These are phyloP conservation scores for Exophiala alcalophila DNA, from an alignment of 2,329 filamentous ascomycete species.

Conservation along the genomic window DNA sequence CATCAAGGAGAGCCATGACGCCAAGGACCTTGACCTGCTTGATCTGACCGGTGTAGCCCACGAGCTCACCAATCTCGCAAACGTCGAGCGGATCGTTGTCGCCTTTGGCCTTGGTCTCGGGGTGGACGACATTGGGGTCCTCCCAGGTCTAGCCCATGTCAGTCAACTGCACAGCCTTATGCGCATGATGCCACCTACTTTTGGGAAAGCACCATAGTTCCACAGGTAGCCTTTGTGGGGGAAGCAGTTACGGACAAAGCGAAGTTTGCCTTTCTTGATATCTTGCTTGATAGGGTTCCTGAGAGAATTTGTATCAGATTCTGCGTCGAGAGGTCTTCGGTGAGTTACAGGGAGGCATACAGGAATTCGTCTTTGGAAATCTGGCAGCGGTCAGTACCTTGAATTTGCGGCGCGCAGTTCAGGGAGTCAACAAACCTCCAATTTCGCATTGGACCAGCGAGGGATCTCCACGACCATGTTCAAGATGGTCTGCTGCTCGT, in stretches of 20 bases:
- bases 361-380: conserved; percentile 98
- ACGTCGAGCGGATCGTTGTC: conserved; percentile 99
- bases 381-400: conserved; percentile 46
- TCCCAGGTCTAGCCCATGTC: conserved; percentile 77
- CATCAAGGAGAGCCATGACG: conserved; percentile 98
- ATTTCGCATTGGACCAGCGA: conserved; percentile 99
- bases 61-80: conserved; percentile 98
- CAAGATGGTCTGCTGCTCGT: conserved; percentile 88
- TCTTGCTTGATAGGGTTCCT: conserved; percentile 98
- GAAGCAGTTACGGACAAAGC: conserved; percentile 99
- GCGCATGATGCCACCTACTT: conserved; percentile 57
- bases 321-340: background rate
- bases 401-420: conserved; percentile 11
- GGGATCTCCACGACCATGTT: conserved; percentile 99
- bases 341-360: conserved; percentile 22
- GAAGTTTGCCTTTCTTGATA: conserved; percentile 99
- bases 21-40: conserved; percentile 99
- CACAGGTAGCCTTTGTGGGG: conserved; percentile 99
- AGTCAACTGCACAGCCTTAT: conserved; percentile 1
- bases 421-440: conserved; percentile 71
- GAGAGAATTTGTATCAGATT: conserved; percentile 6
- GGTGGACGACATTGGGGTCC: conserved; percentile 92
- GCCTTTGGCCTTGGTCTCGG: conserved; percentile 99
- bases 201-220: conserved; percentile 99
- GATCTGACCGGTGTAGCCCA: conserved; percentile 91